Conservation (phyloP, 257 asterid genomes). For the Solanum chaucha region DNA sequence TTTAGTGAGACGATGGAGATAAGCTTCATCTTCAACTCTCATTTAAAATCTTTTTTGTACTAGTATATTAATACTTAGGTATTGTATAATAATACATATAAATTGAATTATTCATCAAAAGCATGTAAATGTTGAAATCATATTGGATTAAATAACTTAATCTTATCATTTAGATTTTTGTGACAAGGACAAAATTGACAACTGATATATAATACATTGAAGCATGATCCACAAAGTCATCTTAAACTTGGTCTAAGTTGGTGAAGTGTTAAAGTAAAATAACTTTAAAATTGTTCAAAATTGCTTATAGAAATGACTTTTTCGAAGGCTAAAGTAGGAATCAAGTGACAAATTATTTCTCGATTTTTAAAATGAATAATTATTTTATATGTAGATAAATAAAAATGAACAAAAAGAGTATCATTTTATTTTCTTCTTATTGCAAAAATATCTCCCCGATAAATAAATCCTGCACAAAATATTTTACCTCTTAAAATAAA, state of each 20-base stretch:
- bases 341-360: too few relatives aligned
- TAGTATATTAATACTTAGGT: neutral
- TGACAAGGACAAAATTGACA: neutral
- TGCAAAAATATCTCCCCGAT: fast-evolving
- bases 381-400: too few relatives aligned
- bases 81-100: neutral
- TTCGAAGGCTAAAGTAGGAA: neutral
- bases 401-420: too few relatives aligned
- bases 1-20: too few relatives aligned
- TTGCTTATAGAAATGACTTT: neutral
- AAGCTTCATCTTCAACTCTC: neutral
- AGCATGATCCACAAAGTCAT: neutral
- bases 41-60: neutral
- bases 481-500: too few relatives aligned
- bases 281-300: neutral
- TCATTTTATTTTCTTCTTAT: too few relatives aligned
- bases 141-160: neutral
- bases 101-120: neutral
- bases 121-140: neutral
- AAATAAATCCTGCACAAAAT: too few relatives aligned
- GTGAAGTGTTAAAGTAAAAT: neutral
- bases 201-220: neutral
- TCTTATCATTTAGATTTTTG: neutral
- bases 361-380: too few relatives aligned
- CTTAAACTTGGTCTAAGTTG: neutral